Evolutionary conservation across 192 early-diverging fungal genomes (phyloP).

Genomic region (Oehlia diaphana): DNA sequence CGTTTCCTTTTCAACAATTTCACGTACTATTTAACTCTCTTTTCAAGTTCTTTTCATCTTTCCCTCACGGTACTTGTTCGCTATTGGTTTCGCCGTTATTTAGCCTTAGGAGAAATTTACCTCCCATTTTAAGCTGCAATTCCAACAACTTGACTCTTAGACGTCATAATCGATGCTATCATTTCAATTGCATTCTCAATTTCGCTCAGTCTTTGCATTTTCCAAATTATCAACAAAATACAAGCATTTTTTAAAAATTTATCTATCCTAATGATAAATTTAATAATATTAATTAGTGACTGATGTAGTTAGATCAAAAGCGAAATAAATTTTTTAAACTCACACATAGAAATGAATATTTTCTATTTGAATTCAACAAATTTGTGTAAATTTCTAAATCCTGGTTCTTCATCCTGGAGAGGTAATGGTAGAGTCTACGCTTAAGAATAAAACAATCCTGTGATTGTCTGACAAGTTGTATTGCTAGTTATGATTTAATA

Average conservation of each 20-base stretch:
- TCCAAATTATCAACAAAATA: not conserved
- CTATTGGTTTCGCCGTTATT: slow-evolving; percentile 84
- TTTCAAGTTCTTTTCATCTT: slow-evolving; percentile 85
- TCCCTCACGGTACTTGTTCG: slow-evolving; percentile 87
- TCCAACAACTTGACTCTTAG: slow-evolving; percentile 76
- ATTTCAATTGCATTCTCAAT: too few relatives aligned
- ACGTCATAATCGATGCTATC: slow-evolving; percentile 25
- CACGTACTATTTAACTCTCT: slow-evolving; percentile 81
- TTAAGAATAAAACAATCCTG: too few relatives aligned
- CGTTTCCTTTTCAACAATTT: slow-evolving; percentile 82
- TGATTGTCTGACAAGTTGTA: not conserved
- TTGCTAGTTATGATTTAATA: slow-evolving; percentile 5
- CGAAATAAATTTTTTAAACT: not conserved
- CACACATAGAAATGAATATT: slow-evolving; percentile 29
- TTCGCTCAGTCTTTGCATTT: not conserved
- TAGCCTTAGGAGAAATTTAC: slow-evolving; percentile 42
- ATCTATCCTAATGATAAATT: slow-evolving; percentile 11
- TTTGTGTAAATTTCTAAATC: too few relatives aligned
- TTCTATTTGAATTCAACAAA: not conserved
- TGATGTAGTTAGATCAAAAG: slow-evolving; percentile 2
- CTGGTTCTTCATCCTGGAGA: not conserved
- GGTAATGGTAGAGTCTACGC: too few relatives aligned
- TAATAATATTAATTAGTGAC: not conserved
- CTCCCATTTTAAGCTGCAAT: slow-evolving; percentile 49
- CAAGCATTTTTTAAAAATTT: slow-evolving; percentile 1